Evolutionary conservation across 1,284 basidiomycete species (phyloP), one percentile per base, ranked within the genome.

Genomic region (Melampsora abietis-canadensis): DNA sequence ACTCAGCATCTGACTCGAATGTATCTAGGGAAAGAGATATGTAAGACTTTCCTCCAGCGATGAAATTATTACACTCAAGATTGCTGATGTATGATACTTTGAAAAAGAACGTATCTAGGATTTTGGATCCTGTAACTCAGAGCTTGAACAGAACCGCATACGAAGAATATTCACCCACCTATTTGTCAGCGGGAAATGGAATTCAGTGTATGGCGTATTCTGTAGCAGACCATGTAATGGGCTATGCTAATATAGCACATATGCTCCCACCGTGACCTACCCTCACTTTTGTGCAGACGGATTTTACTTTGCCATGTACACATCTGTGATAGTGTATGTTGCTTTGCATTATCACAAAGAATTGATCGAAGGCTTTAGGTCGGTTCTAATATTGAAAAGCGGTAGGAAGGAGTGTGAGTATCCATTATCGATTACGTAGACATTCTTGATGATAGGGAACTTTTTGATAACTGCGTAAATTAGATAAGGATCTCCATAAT

Each of bases 251-350:
- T 19, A 54, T 8, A 17, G n/a, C 4, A 21, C 51, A 27, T 30
- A 17, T 48, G 24, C 12, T 40, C 30, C n/a, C 34, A 30, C 37
- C 10, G 27, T 27, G 27, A 27, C 27, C 24, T 60, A 31, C 44
- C 4, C 8, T 61, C 27, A 51, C n/a, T 40, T 19, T n/a, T 34
- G 4, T 46, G 15, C 37, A 73, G 69, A 73, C n/a, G 62, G 61
- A 15, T 65, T 73, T 65, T 73, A 65, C 51, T 65, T 73, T 54
- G 69, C 69, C 19, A 65, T 73, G 46, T 73, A 73, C 31, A 40
- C 62, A 19, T 44, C 69, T 17, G 17, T 65, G 31, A 57, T 73
- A 27, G 69, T 73, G 4, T 51, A 73, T 54, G 69, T 73, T 19
- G 61, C 48, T n/a, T 21, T 73, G 14, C 57, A 73, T 40, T 65